Conservation (phyloP, 1,139 yeast genomes). For the Meyerozyma carpophila region DNA sequence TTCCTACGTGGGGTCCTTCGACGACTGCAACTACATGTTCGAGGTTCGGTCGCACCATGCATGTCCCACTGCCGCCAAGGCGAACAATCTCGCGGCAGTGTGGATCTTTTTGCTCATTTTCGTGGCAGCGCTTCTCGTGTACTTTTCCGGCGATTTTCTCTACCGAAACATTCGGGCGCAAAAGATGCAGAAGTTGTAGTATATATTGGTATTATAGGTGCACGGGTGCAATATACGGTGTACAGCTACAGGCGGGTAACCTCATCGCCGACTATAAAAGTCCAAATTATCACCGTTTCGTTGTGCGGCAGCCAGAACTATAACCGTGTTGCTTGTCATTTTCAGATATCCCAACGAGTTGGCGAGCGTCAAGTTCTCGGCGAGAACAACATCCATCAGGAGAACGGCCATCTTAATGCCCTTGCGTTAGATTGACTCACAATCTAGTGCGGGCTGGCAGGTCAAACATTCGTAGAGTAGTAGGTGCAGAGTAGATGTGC, state of each 20-base stretch:
- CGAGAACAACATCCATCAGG: slow-evolving; percentile 42
- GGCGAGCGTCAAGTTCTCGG: slow-evolving; percentile 56
- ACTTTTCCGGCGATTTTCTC: slow-evolving; percentile 49
- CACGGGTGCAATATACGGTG: not conserved
- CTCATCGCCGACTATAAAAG: slow-evolving; percentile 4
- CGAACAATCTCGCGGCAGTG: slow-evolving; percentile 50
- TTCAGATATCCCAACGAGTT: slow-evolving; percentile 44
- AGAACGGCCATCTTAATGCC: slow-evolving; percentile 46
- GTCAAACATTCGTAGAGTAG: slow-evolving; percentile 30
- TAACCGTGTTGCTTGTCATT: slow-evolving; percentile 54
- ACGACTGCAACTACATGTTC: slow-evolving; percentile 79
- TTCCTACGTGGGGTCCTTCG: slow-evolving; percentile 63
- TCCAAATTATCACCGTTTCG: slow-evolving; percentile 10
- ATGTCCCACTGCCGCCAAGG: slow-evolving; percentile 71
- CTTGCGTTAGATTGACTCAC: slow-evolving; percentile 29
- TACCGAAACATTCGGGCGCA: slow-evolving; percentile 21
- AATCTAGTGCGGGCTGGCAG: slow-evolving; percentile 47
- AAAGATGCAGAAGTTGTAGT: not conserved
- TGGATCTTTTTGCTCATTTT: slow-evolving; percentile 56
- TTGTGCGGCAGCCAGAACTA: slow-evolving; percentile 56
- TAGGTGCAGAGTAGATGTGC: not conserved
- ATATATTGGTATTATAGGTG: not conserved
- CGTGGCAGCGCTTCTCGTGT: slow-evolving; percentile 49
- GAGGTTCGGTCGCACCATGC: slow-evolving; percentile 86
- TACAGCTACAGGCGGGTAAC: slow-evolving; percentile 10